Evolutionary conservation across 2,329 filamentous ascomycete genomes (phyloP).

Genomic region (Pyrenochaeta sp.): DNA sequence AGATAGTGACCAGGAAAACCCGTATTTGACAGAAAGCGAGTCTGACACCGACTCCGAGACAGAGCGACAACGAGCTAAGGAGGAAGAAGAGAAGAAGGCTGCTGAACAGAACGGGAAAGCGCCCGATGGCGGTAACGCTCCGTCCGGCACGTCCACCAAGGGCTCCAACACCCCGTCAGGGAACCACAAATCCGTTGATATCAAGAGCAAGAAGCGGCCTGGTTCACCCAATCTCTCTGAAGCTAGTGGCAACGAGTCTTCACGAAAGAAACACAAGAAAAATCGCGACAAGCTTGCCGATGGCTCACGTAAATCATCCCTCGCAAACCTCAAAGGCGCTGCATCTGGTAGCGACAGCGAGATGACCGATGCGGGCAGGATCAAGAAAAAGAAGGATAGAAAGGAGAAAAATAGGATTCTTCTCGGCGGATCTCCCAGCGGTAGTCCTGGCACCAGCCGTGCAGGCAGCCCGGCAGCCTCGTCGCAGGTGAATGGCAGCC

Average conservation of each 20-base stretch:
- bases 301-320: slow-evolving; percentile 34
- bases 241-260: slow-evolving; percentile 89
- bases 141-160: slow-evolving; percentile 70
- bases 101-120: slow-evolving; percentile 57
- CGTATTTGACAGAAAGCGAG: slow-evolving; percentile 43
- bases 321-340: slow-evolving; percentile 50
- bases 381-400: slow-evolving; percentile 64
- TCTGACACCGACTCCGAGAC: slow-evolving; percentile 66
- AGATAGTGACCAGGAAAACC: slow-evolving; percentile 74
- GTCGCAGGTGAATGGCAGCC: slow-evolving; percentile 36
- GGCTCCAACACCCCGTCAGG: slow-evolving; percentile 74
- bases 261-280: slow-evolving; percentile 67
- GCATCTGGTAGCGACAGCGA: slow-evolving; percentile 77
- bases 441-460: slow-evolving; percentile 69
- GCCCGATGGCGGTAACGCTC: slow-evolving; percentile 54
- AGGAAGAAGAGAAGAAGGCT: slow-evolving; percentile 61
- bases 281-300: slow-evolving; percentile 40
- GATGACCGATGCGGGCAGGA: slow-evolving; percentile 71
- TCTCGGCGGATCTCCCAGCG: slow-evolving; percentile 63
- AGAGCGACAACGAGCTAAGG: slow-evolving; percentile 67
- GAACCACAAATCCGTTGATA: slow-evolving; percentile 59
- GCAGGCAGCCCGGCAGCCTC: slow-evolving; percentile 52
- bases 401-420: slow-evolving; percentile 67
- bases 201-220: slow-evolving; percentile 75
- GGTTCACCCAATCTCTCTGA: slow-evolving; percentile 90